Percentiles rank a stretch among this genome's conserved stretches.
phyloP scores from a whole-genome alignment of 495 filamentous ascomycete species.

The Aspergillus cristatus region DNA sequence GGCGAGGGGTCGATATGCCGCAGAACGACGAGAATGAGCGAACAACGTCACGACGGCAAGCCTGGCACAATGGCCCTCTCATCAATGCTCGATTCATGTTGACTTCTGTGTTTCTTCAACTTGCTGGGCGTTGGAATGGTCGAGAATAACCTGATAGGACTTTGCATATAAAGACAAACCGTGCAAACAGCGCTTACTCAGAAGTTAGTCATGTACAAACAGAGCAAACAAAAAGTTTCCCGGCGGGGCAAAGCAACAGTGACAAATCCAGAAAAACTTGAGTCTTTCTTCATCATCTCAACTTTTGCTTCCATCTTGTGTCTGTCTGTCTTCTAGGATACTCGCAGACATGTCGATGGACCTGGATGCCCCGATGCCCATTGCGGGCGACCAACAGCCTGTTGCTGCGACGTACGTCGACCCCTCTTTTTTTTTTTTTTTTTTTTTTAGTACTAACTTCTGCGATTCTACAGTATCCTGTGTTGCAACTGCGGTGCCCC shows the following conservation, averaged over 20 bases:
- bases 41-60: constrained; percentile 18
- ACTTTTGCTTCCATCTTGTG: constrained; percentile 3
- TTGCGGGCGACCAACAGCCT: constrained; percentile 40
- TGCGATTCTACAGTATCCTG: constrained; percentile 58
- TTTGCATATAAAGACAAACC: too few species aligned
- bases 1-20: constrained; percentile 11
- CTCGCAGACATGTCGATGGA: constrained; percentile 59
- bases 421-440: constrained; percentile 12
- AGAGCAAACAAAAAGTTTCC: constrained; percentile 17
- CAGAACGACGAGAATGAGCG: constrained; percentile 15
- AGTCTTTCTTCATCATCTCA: constrained; percentile 1
- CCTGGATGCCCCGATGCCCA: constrained; percentile 51
- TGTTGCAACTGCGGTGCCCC: constrained; percentile 91
- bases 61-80: constrained; percentile 18
- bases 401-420: constrained; percentile 51
- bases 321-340: constrained; percentile 1
- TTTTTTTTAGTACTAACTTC: constrained; percentile 10
- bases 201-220: constrained; percentile 11
- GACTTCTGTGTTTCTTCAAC: too few species aligned
- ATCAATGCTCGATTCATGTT: constrained; percentile 24
- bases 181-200: too few species aligned
- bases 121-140: too few species aligned
- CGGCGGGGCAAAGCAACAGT: constrained; percentile 21
- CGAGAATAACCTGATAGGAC: too few species aligned
- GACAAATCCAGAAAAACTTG: constrained; percentile 9